Base-by-base conservation (phyloP, 495 filamentous ascomycete species). In the Xylaria sp. region DNA sequence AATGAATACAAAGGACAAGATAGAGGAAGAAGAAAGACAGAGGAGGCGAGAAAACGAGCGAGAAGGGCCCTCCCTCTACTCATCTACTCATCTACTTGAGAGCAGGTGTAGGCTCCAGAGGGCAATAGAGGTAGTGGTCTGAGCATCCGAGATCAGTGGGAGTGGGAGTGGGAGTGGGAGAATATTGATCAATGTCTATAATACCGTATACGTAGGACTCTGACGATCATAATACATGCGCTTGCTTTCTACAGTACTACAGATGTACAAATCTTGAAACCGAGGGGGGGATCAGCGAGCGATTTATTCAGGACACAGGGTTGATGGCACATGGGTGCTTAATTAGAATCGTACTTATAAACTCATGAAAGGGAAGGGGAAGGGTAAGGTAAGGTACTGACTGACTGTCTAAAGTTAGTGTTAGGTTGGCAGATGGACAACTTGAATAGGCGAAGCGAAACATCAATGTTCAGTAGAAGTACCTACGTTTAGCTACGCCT, bases 181-280 rank as follows among this genome's bases (percentile, higher is more conserved):
- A 41, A 17, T 5, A 48, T 55, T 33, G 46, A 55, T 40, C 33
- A 55, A 43, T 26, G 29, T 67, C 62, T 35, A 41, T 53, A 55
- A 55, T 55, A n/a, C n/a, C n/a, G n/a, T n/a, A n/a, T n/a, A 55
- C n/a, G 48, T 41, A 19, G 19, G 33, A 26, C n/a, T 24, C 14
- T 5, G 48, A 26, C 33, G 33, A 55, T 67, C 48, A 21, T 44
- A 55, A 67, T 67, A 55, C 31, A 55, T 55, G 48, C 21, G 17
- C 41, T 52, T 58, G 55, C 17, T 33, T 31, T 26, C 33, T 6
- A 40, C 48, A n/a, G n/a, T n/a, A n/a, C n/a, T n/a, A n/a, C n/a
- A n/a, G n/a, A n/a, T n/a, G n/a, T n/a, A n/a, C n/a, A 29, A 29
- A 55, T 26, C 17, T 41, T 1, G 46, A 52, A 31, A 35, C 1